Base-by-base conservation (phyloP, 768 basidiomycete genomes). In the Scleroderma bovista region DNA sequence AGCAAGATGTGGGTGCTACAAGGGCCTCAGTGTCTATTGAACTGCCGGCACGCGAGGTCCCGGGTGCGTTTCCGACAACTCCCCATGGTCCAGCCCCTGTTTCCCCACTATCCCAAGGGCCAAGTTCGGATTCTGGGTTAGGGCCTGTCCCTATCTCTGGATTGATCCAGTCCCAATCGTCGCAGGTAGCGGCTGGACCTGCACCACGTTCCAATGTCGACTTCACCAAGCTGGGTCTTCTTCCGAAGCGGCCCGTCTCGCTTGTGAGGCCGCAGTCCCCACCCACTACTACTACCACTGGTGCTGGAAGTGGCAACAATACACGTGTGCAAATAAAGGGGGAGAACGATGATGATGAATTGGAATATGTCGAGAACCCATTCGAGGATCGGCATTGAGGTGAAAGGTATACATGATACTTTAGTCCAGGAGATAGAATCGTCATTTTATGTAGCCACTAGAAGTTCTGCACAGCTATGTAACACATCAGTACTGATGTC, bases 211-310 rank as follows among this genome's bases (percentile, higher is more conserved):
- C 44, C 13, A 45, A 33, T 22, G 31, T 32, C 19, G 31, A 45
- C n/a, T 33, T 45, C 12, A 83, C 79, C 45, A 86, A 84, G 67
- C 69, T 86, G 0, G 86, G 86, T 20, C 64, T 89, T 22, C 69
- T 88, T 17, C 86, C 86, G 5, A 88, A 86, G 66, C 78, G 82
- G 0, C 85, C 86, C 6, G 86, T 89, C 13, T 81, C 84, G 8
- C 72, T 85, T 31, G 60, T 72, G 17, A 60, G 58, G 24, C 44
- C 61, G 13, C 52, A 62, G 49, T 50, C 64, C 3, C 60, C 74
- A 17, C 72, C 66, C 13, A 54, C 59, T 19, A 15, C 34, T 12
- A 19, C 34, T 16, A 8, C 44, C 23, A 9, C 44, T 32, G 15
- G 23, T 45, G 3, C 22, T 48, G 38, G 48, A 0, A 19, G 48